A percentile compares a stretch with the other conserved stretches of the same genome.
These are phyloP conservation scores for Botrytis paeoniae DNA, from an alignment of 2,329 filamentous ascomycete genomes.

Conservation along the genomic window DNA sequence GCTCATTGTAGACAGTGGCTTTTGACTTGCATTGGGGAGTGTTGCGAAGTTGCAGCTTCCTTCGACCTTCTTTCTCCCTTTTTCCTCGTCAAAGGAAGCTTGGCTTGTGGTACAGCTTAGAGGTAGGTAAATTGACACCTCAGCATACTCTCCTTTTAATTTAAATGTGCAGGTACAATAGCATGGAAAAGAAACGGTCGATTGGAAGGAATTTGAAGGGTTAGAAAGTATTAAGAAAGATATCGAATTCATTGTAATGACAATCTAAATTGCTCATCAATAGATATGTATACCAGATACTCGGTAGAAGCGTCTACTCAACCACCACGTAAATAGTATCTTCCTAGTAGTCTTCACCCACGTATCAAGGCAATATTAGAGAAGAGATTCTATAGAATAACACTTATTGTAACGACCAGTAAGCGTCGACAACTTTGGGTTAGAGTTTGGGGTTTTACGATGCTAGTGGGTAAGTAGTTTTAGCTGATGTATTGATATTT, in stretches of 20 bases:
- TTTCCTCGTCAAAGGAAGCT: background rate
- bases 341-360: too few species aligned
- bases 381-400: background rate
- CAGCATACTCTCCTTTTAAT: background rate
- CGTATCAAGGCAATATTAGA: background rate
- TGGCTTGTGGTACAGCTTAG: background rate
- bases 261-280: background rate
- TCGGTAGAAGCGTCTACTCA: background rate
- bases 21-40: background rate
- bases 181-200: background rate
- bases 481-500: background rate
- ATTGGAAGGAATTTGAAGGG: background rate
- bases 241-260: background rate
- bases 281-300: background rate
- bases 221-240: background rate
- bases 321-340: background rate
- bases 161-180: background rate
- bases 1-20: background rate
- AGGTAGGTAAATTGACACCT: background rate
- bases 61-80: background rate
- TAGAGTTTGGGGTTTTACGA: background rate
- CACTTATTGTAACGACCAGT: background rate
- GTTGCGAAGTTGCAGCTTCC: conserved; percentile 3
- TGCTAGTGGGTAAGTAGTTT: background rate
- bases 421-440: background rate